These are phyloP conservation scores for Debaryomyces singareniensis DNA, from an alignment of 1,139 yeast species.

Conservation along the genomic window DNA sequence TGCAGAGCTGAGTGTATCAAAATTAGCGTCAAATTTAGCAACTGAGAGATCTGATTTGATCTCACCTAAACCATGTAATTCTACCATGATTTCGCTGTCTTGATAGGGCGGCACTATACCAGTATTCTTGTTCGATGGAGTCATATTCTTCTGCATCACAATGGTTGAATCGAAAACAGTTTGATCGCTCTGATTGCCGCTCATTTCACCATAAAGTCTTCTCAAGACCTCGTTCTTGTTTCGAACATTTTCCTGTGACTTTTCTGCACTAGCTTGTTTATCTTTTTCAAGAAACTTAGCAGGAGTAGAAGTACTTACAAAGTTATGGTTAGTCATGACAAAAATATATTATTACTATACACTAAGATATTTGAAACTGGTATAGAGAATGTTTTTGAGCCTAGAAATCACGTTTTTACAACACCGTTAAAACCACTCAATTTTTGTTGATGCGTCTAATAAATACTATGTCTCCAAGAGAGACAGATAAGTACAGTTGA, in stretches of 20 bases:
- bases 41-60: neutral
- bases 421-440: no score
- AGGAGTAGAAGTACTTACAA: constrained; percentile 1
- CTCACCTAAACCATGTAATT: neutral
- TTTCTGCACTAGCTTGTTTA: neutral
- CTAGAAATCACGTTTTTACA: no score
- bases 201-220: neutral
- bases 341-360: no score
- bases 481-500: no score
- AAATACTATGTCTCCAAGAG: no score
- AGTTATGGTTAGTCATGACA: no score
- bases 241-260: neutral
- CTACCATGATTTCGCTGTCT: neutral
- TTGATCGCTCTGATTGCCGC: constrained; percentile 2
- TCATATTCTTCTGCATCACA: constrained; percentile 2
- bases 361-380: no score
- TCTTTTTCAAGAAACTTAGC: neutral
- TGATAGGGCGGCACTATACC: constrained; percentile 5
- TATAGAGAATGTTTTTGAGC: no score
- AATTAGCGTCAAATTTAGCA: constrained; percentile 2
- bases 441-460: no score
- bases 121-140: constrained; percentile 2
- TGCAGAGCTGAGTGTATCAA: constrained; percentile 4
- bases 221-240: neutral
- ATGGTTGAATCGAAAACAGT: constrained; percentile 6